A percentile compares a stretch with the other conserved stretches of the same genome.
Evolutionary conservation across 2,329 filamentous ascomycete species (phyloP).

Genomic region (Fusarium sp.): DNA sequence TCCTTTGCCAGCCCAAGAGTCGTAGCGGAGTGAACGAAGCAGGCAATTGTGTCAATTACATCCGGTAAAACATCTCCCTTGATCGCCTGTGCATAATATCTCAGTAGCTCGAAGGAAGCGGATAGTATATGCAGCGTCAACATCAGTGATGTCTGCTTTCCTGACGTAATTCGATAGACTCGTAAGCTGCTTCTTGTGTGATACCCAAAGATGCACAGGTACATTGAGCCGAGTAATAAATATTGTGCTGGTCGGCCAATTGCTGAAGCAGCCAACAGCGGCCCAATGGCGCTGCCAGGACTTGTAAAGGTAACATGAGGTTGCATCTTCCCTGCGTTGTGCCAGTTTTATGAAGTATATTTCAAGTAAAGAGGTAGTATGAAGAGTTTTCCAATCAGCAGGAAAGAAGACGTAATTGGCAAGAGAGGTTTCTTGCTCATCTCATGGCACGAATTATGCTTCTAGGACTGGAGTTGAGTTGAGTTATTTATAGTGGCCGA

Average conservation of each 20-base stretch:
- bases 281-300: background rate
- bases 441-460: background rate
- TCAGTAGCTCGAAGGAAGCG: background rate
- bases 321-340: background rate
- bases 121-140: background rate
- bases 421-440: background rate
- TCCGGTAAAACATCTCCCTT: background rate
- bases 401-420: background rate
- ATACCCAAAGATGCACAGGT: background rate
- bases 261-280: background rate
- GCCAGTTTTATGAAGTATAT: background rate
- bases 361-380: background rate
- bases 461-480: background rate
- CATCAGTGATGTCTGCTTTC: background rate
- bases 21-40: background rate
- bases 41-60: background rate
- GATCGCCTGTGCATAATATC: background rate
- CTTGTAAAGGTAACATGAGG: background rate
- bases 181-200: background rate
- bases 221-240: background rate
- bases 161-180: background rate
- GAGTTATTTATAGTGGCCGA: background rate
- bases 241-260: background rate
- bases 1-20: accelerated
- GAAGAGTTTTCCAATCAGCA: background rate